These are phyloP conservation scores for Diospyros lotus DNA, from an alignment of 148 eudicot species.

Conservation along the genomic window DNA sequence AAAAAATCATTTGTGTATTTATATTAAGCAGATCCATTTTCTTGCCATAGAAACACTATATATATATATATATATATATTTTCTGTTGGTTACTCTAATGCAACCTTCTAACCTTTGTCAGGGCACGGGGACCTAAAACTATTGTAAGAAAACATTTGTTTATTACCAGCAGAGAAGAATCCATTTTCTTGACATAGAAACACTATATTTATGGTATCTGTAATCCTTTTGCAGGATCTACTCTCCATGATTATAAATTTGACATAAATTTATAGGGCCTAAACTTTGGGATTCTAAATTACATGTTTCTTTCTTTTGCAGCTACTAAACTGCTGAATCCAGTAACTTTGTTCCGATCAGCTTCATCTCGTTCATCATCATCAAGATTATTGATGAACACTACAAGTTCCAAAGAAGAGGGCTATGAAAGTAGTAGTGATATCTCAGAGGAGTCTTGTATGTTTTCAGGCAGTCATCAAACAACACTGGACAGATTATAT, in stretches of 20 bases:
- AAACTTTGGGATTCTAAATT: not conserved
- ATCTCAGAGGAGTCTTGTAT: slow-evolving; percentile 62
- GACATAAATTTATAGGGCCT: not conserved
- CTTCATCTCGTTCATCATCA: slow-evolving; percentile 84
- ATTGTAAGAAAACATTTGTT: too few relatives aligned
- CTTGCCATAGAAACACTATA: not conserved
- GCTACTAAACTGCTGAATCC: slow-evolving; percentile 90
- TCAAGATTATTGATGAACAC: slow-evolving; percentile 61
- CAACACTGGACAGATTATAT: slow-evolving; percentile 77
- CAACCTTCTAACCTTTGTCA: too few relatives aligned
- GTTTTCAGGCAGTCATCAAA: slow-evolving; percentile 75
- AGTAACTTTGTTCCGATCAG: slow-evolving; percentile 76
- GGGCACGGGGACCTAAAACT: too few relatives aligned
- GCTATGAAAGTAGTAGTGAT: slow-evolving; percentile 59
- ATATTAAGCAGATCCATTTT: not conserved
- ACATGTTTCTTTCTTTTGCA: slow-evolving; percentile 26
- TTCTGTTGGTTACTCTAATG: too few relatives aligned
- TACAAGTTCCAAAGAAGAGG: slow-evolving; percentile 64
- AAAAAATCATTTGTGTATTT: not conserved
- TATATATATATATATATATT: not conserved
- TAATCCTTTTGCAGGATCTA: too few relatives aligned
- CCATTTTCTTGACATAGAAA: too few relatives aligned
- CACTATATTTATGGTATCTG: too few relatives aligned
- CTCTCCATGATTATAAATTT: too few relatives aligned
- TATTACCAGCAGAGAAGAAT: too few relatives aligned